These are phyloP conservation scores for Trypanosomatidae sp. DNA, from an alignment of 208 protist species.

Conservation along the genomic window DNA sequence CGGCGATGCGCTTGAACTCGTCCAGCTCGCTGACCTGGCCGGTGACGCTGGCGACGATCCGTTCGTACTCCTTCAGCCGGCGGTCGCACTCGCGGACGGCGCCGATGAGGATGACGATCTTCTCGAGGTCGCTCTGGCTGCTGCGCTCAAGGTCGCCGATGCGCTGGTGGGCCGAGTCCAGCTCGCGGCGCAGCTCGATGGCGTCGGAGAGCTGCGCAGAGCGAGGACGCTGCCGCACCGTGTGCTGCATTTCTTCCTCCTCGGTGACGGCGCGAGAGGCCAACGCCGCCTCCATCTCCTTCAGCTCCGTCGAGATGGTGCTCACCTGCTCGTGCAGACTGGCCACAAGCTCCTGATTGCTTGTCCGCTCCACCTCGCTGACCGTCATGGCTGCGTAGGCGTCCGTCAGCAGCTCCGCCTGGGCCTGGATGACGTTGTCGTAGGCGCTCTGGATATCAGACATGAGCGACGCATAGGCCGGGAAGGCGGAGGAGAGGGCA, in stretches of 20 bases:
- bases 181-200: slow-evolving; percentile 37
- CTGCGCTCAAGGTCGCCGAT: slow-evolving; percentile 47
- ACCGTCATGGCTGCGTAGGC: slow-evolving; percentile 29
- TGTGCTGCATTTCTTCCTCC: slow-evolving; percentile 11
- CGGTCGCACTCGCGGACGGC: slow-evolving; percentile 77
- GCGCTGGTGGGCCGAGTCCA: too few species aligned
- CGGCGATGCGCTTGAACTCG: slow-evolving; percentile 77
- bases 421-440: slow-evolving; percentile 78
- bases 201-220: too few species aligned
- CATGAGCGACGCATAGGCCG: slow-evolving; percentile 63
- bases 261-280: slow-evolving; percentile 24
- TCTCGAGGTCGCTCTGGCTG: slow-evolving; percentile 69
- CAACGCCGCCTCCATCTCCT: slow-evolving; percentile 32
- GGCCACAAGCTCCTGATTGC: slow-evolving; percentile 23
- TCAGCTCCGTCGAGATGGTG: slow-evolving; percentile 36
- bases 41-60: slow-evolving; percentile 34
- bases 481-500: slow-evolving; percentile 65
- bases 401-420: slow-evolving; percentile 65
- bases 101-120: slow-evolving; percentile 76
- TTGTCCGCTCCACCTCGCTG: slow-evolving; percentile 19
- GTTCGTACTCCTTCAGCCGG: slow-evolving; percentile 64
- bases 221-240: too few species aligned
- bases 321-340: slow-evolving; percentile 41
- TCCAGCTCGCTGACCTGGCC: slow-evolving; percentile 69
- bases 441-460: slow-evolving; percentile 77